Evolutionary conservation across 495 filamentous ascomycete species (phyloP), one percentile per base, ranked within the genome.

Genomic region (Staphylotrichum tortipilum): DNA sequence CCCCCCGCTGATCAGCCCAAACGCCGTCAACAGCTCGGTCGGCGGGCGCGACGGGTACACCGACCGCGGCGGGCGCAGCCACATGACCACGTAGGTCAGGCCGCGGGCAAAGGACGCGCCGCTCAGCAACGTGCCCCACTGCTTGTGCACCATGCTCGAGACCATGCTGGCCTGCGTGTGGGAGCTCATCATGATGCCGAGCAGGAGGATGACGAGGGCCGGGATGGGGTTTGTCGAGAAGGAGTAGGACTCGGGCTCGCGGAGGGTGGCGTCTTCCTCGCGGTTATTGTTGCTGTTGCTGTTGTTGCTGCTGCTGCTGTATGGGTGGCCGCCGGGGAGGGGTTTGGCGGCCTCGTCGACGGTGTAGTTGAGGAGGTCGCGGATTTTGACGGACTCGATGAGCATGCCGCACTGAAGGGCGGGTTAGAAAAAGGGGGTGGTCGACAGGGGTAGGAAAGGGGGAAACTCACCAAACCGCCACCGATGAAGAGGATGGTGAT

Each of bases 401-500:
- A 96, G 82, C 84, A 96, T 94, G n/a, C 92, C 89, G 47, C 84
- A 84, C 79, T 88, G 49, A 2, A 9, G 5, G 26, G 12, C 38
- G 7, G 7, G 11, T 53, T 30, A 44, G 19, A 22, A 28, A 14
- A 9, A 4, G 10, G 7, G 12, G 19, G 17, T 9, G 38, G n/a
- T 5, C 3, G 9, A 23, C 0, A 7, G 19, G 12, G 12, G 8
- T 7, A 15, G 1, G 4, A 7, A 7, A 19, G 10, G 2, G 17
- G 11, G 3, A 0, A 39, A 72, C 83, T 73, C 72, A 88, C 84
- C 63, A 94, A 63, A n/a, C 92, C 92, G 55, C 89, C 90, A 44
- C 92, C 92, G 50, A 96, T 85, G 71, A 98, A 97, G 71, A 98
- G 80, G 34, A 95, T 72, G 1, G 90, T 86, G 58, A 98, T 95